A percentile compares a stretch with the other conserved stretches of the same genome.
phyloP scores from a whole-genome alignment of 495 filamentous ascomycete genomes.

The Aspergillus conjunctus region DNA sequence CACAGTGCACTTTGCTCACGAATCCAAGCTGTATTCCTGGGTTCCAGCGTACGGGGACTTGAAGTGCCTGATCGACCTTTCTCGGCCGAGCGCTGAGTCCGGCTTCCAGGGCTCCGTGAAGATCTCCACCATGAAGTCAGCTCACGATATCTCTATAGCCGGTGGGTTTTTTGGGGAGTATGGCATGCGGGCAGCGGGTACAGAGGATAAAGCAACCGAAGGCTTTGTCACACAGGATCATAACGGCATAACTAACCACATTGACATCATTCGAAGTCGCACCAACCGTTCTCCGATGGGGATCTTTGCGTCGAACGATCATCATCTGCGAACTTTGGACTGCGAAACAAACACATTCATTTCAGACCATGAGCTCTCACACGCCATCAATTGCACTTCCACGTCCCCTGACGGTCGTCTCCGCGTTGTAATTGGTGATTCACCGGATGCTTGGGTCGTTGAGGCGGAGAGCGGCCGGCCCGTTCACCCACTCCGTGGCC shows the following conservation, averaged over 20 bases:
- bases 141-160: slow-evolving; percentile 68
- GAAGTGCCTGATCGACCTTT: slow-evolving; percentile 64
- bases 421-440: slow-evolving; percentile 75
- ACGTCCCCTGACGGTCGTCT: slow-evolving; percentile 78
- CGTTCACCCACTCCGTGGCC: slow-evolving; percentile 62
- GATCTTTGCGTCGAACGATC: slow-evolving; percentile 85
- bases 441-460: slow-evolving; percentile 58
- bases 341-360: slow-evolving; percentile 67
- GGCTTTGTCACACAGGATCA: slow-evolving; percentile 66
- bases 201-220: slow-evolving; percentile 47
- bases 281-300: slow-evolving; percentile 62
- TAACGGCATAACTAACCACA: slow-evolving; percentile 86
- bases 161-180: slow-evolving; percentile 86
- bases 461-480: slow-evolving; percentile 63
- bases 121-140: slow-evolving; percentile 73
- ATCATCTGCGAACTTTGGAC: slow-evolving; percentile 73
- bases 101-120: slow-evolving; percentile 47
- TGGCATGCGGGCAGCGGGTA: slow-evolving; percentile 58
- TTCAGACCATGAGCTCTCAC: slow-evolving; percentile 59
- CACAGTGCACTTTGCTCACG: slow-evolving; percentile 73
- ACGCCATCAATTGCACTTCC: slow-evolving; percentile 82
- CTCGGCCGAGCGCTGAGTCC: slow-evolving; percentile 44
- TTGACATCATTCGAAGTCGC: slow-evolving; percentile 67
- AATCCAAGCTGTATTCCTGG: slow-evolving; percentile 56
- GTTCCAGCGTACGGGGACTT: slow-evolving; percentile 41